Percentiles rank a stretch among this genome's conserved stretches.
Evolutionary conservation across 805 yeast species (phyloP).

Genomic region (Kregervanrija delftensis): DNA sequence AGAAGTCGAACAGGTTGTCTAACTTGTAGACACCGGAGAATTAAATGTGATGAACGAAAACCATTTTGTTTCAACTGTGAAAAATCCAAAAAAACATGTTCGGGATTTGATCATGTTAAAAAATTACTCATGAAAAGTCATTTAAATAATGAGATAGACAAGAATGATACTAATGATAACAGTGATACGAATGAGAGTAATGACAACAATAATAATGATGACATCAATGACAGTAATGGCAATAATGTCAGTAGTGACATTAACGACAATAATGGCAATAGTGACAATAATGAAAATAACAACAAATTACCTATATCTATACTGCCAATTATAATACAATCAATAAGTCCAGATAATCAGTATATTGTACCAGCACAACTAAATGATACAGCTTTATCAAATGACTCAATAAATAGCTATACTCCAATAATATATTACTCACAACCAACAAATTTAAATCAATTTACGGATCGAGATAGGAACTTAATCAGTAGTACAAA

Average conservation of each 20-base stretch:
- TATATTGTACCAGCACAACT: too few species aligned
- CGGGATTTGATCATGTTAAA: slow-evolving; percentile 51
- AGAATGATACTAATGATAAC: not conserved
- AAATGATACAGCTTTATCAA: too few species aligned
- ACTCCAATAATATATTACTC: too few species aligned
- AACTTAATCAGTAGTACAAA: too few species aligned
- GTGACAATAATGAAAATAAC: not conserved
- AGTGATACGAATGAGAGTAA: not conserved
- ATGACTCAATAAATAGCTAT: too few species aligned
- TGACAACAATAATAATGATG: not conserved
- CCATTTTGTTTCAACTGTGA: slow-evolving; percentile 67
- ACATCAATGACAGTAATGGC: slow-evolving; percentile 1
- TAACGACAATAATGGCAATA: slow-evolving; percentile 4
- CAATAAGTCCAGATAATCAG: too few species aligned
- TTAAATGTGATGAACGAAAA: slow-evolving; percentile 70
- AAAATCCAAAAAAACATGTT: slow-evolving; percentile 54
- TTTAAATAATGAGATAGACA: not conserved
- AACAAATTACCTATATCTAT: too few species aligned
- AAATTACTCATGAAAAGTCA: not conserved
- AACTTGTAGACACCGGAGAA: slow-evolving; percentile 64
- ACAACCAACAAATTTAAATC: too few species aligned
- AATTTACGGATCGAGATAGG: too few species aligned
- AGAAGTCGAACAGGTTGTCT: slow-evolving; percentile 72
- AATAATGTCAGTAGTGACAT: not conserved
- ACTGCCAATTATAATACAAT: too few species aligned